Base-by-base conservation (phyloP, 495 filamentous ascomycete species). In the Podospora didyma region DNA sequence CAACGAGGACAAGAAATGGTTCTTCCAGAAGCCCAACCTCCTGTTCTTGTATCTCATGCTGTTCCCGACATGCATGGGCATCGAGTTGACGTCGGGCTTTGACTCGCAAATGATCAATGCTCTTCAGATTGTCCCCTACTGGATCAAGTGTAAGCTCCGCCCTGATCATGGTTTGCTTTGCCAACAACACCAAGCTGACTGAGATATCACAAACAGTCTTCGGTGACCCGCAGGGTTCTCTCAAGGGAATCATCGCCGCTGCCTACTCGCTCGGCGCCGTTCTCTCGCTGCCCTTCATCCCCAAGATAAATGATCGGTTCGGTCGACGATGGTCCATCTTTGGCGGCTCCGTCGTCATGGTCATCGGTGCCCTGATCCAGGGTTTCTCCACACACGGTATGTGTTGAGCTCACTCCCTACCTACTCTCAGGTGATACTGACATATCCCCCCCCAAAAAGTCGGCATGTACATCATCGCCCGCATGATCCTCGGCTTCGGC, bases 61-160 rank as follows among this genome's bases (percentile, higher is more conserved):
- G 55, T 80, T 86, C 58, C 82, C 83, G 17, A 79, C 82, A 21
- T 83, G 79, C 62, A 86, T 89, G 75, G 86, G 86, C 20, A 82
- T 87, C 59, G 86, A 87, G 69, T 83, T 86, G 73, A 89, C 85
- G 1, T 86, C 84, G 22, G 86, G 86, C 1, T 89, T 88, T 64
- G 85, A 89, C 67, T 84, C 82, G 7, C 83, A 86, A 58, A 82
- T 89, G 65, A 86, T 89, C 71, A 89, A 88, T 57, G 80, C 81
- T 2, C 76, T 88, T 3, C 84, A 89, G 67, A 79, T 83, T 28
- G 79, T 86, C 17, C 67, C 73, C 7, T 70, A 73, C 6, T 87
- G 79, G 81, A 72, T 76, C 24, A 53, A 58, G 11, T 85, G 82
- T 82, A 58, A 35, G 76, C n/a, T 70, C 7, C 2, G 35, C 16